These are phyloP conservation scores for Psilocybe cyanescens DNA, from an alignment of 768 basidiomycete species.

Conservation along the genomic window DNA sequence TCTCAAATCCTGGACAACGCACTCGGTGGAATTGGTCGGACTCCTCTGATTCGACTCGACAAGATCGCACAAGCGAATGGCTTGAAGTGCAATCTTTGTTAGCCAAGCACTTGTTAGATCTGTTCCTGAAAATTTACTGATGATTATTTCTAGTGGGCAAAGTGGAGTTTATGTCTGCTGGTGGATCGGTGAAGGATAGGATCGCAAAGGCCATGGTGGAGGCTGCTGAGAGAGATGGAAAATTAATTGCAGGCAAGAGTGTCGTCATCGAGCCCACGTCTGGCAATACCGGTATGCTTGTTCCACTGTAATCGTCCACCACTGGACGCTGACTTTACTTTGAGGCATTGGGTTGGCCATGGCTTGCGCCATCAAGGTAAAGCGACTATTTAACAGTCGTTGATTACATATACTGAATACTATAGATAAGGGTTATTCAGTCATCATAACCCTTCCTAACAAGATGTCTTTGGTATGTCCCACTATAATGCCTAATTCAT, in stretches of 20 bases:
- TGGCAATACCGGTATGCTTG: slow-evolving; percentile 83
- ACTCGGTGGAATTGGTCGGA: slow-evolving; percentile 87
- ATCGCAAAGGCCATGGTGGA: slow-evolving; percentile 98
- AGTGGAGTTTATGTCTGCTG: slow-evolving; percentile 87
- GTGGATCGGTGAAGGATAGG: slow-evolving; percentile 95
- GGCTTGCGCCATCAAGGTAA: slow-evolving; percentile 92
- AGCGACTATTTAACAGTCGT: slow-evolving; percentile 5
- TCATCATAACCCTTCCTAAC: slow-evolving; percentile 88
- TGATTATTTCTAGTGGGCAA: slow-evolving; percentile 68
- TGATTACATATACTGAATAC: slow-evolving; percentile 65
- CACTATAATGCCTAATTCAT: not conserved
- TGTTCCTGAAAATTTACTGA: slow-evolving; percentile 2
- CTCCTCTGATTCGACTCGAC: slow-evolving; percentile 87
- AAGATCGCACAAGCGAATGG: slow-evolving; percentile 75
- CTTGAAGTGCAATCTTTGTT: slow-evolving; percentile 88
- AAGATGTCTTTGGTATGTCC: slow-evolving; percentile 85
- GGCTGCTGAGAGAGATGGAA: slow-evolving; percentile 88
- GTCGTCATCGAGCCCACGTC: slow-evolving; percentile 96
- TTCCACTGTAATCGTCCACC: not conserved
- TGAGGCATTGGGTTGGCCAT: slow-evolving; percentile 92
- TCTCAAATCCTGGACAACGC: slow-evolving; percentile 73
- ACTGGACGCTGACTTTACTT: not conserved
- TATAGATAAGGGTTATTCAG: slow-evolving; percentile 87
- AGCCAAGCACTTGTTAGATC: slow-evolving; percentile 28
- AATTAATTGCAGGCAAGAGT: slow-evolving; percentile 83